Percentiles rank a stretch among this genome's conserved stretches.
Evolutionary conservation across 2,329 filamentous ascomycete genomes (phyloP).

Genomic region (Fusarium verticillioides): DNA sequence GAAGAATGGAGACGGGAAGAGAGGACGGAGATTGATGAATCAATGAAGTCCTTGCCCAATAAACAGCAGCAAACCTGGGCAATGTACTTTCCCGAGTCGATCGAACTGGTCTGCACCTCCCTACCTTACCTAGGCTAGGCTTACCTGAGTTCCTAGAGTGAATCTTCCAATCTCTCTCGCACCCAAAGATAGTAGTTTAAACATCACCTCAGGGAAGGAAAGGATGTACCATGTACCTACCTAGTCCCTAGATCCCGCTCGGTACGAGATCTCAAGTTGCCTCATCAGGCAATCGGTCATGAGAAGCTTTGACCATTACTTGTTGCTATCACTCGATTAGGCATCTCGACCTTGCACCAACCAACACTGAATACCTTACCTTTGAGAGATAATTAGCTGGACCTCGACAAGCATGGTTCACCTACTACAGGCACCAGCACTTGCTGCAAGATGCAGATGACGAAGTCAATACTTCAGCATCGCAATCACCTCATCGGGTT

Average conservation of each 20-base stretch:
- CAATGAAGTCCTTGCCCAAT: neutral
- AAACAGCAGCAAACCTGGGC: neutral
- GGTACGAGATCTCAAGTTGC: slow-evolving; percentile 35
- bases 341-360: neutral
- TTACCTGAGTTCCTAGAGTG: neutral
- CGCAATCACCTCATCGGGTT: neutral
- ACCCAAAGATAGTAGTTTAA: neutral
- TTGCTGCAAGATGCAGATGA: neutral
- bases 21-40: neutral
- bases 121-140: too few species aligned
- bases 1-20: neutral
- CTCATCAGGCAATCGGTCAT: slow-evolving; percentile 27
- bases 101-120: neutral
- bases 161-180: too few species aligned
- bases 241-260: slow-evolving; percentile 30
- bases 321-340: slow-evolving; percentile 19
- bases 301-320: slow-evolving; percentile 30
- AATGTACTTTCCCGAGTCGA: slow-evolving; percentile 4
- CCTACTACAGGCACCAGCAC: neutral
- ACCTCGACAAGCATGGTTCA: neutral
- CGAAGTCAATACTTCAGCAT: neutral
- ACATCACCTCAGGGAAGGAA: neutral
- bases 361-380: neutral
- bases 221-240: neutral
- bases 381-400: neutral